These are phyloP conservation scores for Ceratocystis variospora DNA, from an alignment of 2,329 filamentous ascomycete genomes.

Conservation along the genomic window DNA sequence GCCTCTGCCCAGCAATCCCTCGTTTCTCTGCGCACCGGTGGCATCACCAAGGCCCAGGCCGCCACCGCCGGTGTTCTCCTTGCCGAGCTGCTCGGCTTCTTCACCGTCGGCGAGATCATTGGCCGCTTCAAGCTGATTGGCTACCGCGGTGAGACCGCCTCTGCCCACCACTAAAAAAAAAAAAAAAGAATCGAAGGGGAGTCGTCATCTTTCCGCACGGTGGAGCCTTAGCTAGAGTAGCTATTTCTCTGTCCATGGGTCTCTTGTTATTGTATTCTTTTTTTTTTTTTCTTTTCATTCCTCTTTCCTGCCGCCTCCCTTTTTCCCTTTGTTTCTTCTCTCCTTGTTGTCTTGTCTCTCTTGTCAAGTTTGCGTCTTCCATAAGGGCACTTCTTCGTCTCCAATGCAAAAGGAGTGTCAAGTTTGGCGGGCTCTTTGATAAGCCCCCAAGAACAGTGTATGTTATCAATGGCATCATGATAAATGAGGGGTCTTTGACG, in stretches of 20 bases:
- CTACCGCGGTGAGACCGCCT: conserved; percentile 58
- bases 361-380: conserved; percentile 9
- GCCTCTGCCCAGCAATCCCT: conserved; percentile 44
- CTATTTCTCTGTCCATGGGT: background rate
- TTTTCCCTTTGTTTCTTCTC: background rate
- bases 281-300: background rate
- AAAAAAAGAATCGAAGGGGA: background rate
- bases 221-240: background rate
- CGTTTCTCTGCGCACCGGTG: conserved; percentile 47
- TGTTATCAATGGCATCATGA: background rate
- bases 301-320: background rate
- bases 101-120: conserved; percentile 94
- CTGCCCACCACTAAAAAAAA: conserved; percentile 43
- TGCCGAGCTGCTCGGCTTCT: conserved; percentile 89
- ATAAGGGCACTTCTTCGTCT: background rate
- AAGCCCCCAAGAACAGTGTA: background rate
- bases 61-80: conserved; percentile 60
- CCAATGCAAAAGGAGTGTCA: background rate
- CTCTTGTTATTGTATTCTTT: conserved; percentile 4
- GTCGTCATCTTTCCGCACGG: background rate
- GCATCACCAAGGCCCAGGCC: conserved; percentile 57
- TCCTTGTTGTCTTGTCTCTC: background rate
- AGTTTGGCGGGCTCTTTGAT: background rate
- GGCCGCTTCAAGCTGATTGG: conserved; percentile 90
- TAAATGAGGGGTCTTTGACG: background rate